phyloP scores from a whole-genome alignment of 2,329 filamentous ascomycete species.

The Diaporthe caulivora region DNA sequence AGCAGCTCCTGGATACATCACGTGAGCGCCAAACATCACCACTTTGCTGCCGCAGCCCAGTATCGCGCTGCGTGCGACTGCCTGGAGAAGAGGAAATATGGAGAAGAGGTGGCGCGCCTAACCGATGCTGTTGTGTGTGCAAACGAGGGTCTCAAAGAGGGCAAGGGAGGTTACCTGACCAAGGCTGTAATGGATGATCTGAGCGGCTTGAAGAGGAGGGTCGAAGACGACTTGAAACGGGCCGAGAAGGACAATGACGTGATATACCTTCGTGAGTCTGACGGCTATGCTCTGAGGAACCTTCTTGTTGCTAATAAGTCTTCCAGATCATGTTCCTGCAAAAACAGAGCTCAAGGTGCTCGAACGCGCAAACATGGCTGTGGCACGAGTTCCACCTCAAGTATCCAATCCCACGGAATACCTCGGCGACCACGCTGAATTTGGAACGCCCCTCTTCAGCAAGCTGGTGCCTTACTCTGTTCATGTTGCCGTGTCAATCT shows the following conservation, averaged over 20 bases:
- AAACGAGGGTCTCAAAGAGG: slow-evolving; percentile 87
- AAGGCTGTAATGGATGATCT: slow-evolving; percentile 86
- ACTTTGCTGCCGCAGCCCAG: slow-evolving; percentile 95
- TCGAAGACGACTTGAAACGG: slow-evolving; percentile 88
- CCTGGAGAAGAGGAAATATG: slow-evolving; percentile 92
- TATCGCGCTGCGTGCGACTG: slow-evolving; percentile 92
- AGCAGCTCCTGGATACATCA: slow-evolving; percentile 98
- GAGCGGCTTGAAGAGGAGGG: slow-evolving; percentile 82
- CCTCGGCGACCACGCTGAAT: slow-evolving; percentile 82
- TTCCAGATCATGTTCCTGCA: slow-evolving; percentile 78
- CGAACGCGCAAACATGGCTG: slow-evolving; percentile 90
- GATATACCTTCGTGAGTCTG: slow-evolving; percentile 83
- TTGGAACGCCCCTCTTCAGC: slow-evolving; percentile 87
- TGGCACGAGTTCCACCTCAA: slow-evolving; percentile 82
- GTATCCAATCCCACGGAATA: slow-evolving; percentile 83
- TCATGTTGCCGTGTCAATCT: slow-evolving; percentile 94
- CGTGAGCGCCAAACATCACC: slow-evolving; percentile 95
- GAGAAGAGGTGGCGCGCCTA: slow-evolving; percentile 91
- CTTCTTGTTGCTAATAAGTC: slow-evolving; percentile 47
- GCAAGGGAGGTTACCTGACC: slow-evolving; percentile 78
- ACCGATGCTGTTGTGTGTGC: slow-evolving; percentile 86
- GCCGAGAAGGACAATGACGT: slow-evolving; percentile 97
- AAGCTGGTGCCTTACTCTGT: slow-evolving; percentile 96
- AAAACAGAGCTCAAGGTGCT: slow-evolving; percentile 90
- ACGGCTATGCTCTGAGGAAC: not conserved